Conservation (phyloP, 192 early-diverging fungal genomes). For the Coemansia guatemalensis region DNA sequence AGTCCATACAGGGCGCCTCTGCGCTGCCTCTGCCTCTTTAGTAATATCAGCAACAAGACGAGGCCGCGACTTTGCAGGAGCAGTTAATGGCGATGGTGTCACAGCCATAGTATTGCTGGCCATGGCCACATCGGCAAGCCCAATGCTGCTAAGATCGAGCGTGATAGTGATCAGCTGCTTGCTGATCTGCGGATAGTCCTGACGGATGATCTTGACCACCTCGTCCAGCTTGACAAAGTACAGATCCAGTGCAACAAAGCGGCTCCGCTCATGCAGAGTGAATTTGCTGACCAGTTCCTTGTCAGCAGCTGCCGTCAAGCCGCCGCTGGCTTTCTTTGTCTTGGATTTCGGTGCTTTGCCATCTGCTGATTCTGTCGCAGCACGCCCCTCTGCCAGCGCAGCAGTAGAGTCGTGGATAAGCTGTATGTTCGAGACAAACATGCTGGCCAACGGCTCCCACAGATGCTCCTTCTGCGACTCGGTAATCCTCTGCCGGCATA, state of each 20-base stretch:
- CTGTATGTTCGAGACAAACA: conserved; percentile 54
- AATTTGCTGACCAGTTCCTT: conserved; percentile 36
- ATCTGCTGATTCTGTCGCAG: neutral
- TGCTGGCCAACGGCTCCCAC: conserved; percentile 68
- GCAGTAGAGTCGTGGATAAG: conserved; percentile 29
- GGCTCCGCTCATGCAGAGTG: conserved; percentile 61
- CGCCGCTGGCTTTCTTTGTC: neutral
- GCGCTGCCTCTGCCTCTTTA: neutral
- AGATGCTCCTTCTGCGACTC: conserved; percentile 64
- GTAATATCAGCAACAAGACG: conserved; percentile 13
- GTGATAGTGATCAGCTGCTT: conserved; percentile 67
- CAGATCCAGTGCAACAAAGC: conserved; percentile 58
- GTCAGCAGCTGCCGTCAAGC: conserved; percentile 2
- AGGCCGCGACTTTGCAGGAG: neutral
- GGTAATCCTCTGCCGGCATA: conserved; percentile 56
- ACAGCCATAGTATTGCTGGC: neutral
- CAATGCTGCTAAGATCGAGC: conserved; percentile 57
- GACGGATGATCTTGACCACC: conserved; percentile 60
- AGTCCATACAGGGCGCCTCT: conserved; percentile 28
- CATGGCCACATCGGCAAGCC: conserved; percentile 1
- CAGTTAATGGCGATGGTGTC: neutral
- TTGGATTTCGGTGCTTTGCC: neutral
- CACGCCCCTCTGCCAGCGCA: neutral
- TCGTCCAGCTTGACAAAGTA: conserved; percentile 70
- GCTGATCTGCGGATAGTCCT: conserved; percentile 64